Evolutionary conservation across 2,329 filamentous ascomycete species (phyloP), one percentile per base, ranked within the genome.

Genomic region (Penicillium crustosum): DNA sequence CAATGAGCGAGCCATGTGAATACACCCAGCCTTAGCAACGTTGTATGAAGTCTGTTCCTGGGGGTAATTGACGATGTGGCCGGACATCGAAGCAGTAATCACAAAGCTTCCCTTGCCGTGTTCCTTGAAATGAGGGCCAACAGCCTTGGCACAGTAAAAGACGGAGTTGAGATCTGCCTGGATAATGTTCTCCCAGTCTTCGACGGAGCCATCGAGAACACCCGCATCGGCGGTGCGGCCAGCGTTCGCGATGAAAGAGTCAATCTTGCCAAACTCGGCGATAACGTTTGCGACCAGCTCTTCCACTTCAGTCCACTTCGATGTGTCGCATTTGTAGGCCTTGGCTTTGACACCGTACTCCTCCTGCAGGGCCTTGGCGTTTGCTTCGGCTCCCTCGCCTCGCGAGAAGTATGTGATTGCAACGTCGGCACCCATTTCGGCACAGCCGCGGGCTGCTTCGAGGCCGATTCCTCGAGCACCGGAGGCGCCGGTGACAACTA

Each of bases 111-210:
- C 86, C 17, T 79, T 86, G 65, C 84, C 83, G 60, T 83, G 82
- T 76, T 87, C 78, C 75, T 86, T 86, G 82, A 88, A 88, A 77
- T 94, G 89, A 54, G 87, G 83, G 33, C 92, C 93, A 19, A 91
- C 90, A 21, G 91, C 91, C 79, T 93, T 90, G 23, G 91, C 91
- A 62, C 91, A 95, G 83, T 93, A 86, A 77, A 91, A 90, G 29
- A 83, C 86, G 12, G 92, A 93, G 21, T 87, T 94, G 65, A 96
- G 82, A 75, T 97, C 95, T 68, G 93, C 88, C 68, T 89, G 85
- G 75, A 96, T 82, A 79, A 96, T 90, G 74, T 86, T 84, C 72
- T 92, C 86, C 71, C 86, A 86, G 71, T 91, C 89, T 70, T 88
- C 82, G 23, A 89, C 85, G 21, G 85, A 83, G 71, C 85, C 86